Conservation (phyloP, 2,329 filamentous ascomycete species). For the Aspergillus candidus region DNA sequence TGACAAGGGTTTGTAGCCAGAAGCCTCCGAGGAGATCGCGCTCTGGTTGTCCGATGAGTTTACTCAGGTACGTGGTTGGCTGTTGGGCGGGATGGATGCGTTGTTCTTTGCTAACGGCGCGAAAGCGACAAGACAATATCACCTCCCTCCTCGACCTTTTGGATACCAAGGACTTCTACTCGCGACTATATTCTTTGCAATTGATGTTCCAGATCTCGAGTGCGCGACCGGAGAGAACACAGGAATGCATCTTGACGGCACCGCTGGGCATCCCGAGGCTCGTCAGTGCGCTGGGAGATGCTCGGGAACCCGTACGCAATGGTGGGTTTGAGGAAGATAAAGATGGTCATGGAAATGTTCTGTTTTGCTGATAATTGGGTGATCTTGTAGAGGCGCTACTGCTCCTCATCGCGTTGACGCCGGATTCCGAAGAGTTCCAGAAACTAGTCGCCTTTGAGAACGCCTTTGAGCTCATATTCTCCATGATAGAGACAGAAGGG, state of each 20-base stretch:
- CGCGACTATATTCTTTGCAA: slow-evolving; percentile 83
- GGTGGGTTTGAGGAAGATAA: slow-evolving; percentile 33
- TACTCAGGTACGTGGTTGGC: slow-evolving; percentile 59
- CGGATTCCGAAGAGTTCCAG: slow-evolving; percentile 79
- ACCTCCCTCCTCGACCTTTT: slow-evolving; percentile 83
- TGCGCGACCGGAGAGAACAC: slow-evolving; percentile 81
- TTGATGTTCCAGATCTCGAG: slow-evolving; percentile 79
- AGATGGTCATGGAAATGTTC: not conserved
- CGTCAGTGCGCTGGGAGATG: slow-evolving; percentile 77
- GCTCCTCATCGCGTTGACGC: slow-evolving; percentile 83
- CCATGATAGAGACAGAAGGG: slow-evolving; percentile 74
- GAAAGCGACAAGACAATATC: slow-evolving; percentile 85
- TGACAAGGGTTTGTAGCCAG: slow-evolving; percentile 54
- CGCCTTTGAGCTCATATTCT: slow-evolving; percentile 81
- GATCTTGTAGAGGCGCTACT: slow-evolving; percentile 61
- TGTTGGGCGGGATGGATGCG: slow-evolving; percentile 3
- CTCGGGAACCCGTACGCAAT: slow-evolving; percentile 78
- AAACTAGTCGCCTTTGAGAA: slow-evolving; percentile 95
- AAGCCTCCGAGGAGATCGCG: slow-evolving; percentile 92
- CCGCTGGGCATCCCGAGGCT: slow-evolving; percentile 82
- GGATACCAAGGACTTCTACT: slow-evolving; percentile 81
- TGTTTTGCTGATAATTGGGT: slow-evolving; percentile 11
- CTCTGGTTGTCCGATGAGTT: slow-evolving; percentile 98
- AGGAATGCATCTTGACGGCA: slow-evolving; percentile 87
- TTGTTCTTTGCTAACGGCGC: slow-evolving; percentile 43